Base-by-base conservation (phyloP, 2,329 filamentous ascomycete genomes). In the Fusarium tjaetaba region DNA sequence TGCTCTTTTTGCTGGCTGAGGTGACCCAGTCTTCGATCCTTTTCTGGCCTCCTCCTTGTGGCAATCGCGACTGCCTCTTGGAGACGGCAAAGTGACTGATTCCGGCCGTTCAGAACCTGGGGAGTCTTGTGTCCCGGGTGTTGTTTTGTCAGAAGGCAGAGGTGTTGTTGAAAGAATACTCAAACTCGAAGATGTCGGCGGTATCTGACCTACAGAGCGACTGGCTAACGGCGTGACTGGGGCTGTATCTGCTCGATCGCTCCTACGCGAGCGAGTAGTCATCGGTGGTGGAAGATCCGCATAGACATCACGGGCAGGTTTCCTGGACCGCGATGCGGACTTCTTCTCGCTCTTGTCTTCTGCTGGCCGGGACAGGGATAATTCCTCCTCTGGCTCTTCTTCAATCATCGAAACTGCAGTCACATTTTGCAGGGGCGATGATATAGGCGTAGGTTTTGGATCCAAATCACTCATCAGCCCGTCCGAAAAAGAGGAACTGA, bases 111-210 rank as follows among this genome's bases (percentile, higher is more conserved):
- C 67, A n/a, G 78, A 79, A 16, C 49, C 43, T 5, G 70, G 61
- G 1, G 83, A 83, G 8, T 80, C 79, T 38, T 80, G 80, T 4
- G 80, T 84, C 22, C 76, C 79, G 2, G 83, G 81, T 5, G 82
- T 82, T 8, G 81, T 82, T 41, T 81, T 80, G 41, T 77, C 78
- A 4, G 84, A 84, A 7, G 81, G 71, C 1, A 72, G 70, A 5
- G 86, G 85, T 1, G 85, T 86, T 2, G 78, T 76, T 4, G 82
- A 82, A 20, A 86, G 68, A 28, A 80, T 73, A 61, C 83, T 86
- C 16, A 87, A 76, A 10, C 80, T 82, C 5, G 85, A 86, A 5
- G 80, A 81, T 5, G 82, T 75, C 8, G 65, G 72, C 41, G 52
- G 16, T 5, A 51, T 34, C 18, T 64, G 69, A 10, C 56, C 71